Base-by-base conservation (phyloP, 1,139 yeast genomes). In the Debaryomycetaceae sp. region DNA sequence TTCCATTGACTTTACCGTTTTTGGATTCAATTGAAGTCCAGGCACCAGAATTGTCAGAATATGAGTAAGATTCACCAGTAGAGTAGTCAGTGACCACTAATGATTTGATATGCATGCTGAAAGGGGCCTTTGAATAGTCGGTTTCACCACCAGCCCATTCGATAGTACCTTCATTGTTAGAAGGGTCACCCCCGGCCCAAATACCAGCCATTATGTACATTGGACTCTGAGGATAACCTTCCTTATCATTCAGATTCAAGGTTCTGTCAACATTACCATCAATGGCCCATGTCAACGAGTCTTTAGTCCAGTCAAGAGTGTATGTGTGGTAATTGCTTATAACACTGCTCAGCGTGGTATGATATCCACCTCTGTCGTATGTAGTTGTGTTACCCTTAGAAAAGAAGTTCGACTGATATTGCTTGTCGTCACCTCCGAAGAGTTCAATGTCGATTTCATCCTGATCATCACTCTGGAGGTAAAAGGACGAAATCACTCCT, bases 401-500 rank as follows among this genome's bases (percentile, higher is more conserved):
- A 63, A 87, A 89, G 60, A 65, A 89, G 61, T 89, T 88, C 30
- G 92, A 74, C 63, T 87, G 96, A 55, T 86, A 81, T 55, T 83
- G 79, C 33, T 76, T 69, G 15, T 70, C 70, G 54, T 87, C 92
- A 40, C 85, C 80, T 17, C 96, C 96, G 41, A 85, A 70, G 78
- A 92, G 81, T 60, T 88, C 96, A 39, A 87, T 62, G 64, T 88
- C 96, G 35, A 88, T 79, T 64, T 88, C 96, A 61, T 88, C 96
- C 47, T 83, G 67, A 52, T 84, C 95, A 58, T 88, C 96, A 50
- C 89, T 81, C 59, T 87, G 95, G 44, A 88, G 69, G 50, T 82
- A 87, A 53, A 87, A 81, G 2, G 91, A 81, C 0, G 96, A 85
- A 17, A 88, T 78, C 31, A 88, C 73, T 44, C 96, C 96, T 34